phyloP scores from a whole-genome alignment of 1,284 basidiomycete species.

The Fomitiporia mediterranea region DNA sequence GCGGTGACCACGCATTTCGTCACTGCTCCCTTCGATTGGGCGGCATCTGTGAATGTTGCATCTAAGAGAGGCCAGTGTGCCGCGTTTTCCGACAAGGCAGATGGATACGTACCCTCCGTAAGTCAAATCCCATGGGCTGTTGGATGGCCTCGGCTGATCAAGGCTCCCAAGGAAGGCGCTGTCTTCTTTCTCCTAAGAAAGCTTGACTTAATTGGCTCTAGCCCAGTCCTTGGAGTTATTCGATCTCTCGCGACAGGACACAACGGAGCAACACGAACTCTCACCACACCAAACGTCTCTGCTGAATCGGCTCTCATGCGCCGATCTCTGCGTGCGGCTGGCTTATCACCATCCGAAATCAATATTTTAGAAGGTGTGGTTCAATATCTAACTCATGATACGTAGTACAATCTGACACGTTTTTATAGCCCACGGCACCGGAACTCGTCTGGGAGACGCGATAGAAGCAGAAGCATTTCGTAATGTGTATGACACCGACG shows the following conservation, averaged over 20 bases:
- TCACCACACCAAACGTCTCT: conserved; percentile 16
- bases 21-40: conserved; percentile 21
- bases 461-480: conserved; percentile 22
- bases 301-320: conserved; percentile 7
- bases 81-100: conserved; percentile 21
- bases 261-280: conserved; percentile 19
- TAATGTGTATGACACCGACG: conserved; percentile 1
- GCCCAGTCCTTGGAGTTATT: conserved; percentile 12
- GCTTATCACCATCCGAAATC: conserved; percentile 2
- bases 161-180: conserved; percentile 13
- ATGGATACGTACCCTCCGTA: conserved; percentile 22
- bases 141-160: too few relatives aligned
- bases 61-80: conserved; percentile 19
- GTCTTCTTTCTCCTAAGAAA: conserved; percentile 14
- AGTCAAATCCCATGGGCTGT: too few relatives aligned
- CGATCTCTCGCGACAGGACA: conserved; percentile 15
- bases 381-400: not conserved
- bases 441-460: conserved; percentile 20
- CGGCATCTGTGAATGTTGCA: conserved; percentile 14
- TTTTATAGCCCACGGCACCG: conserved; percentile 19
- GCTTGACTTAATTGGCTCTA: not conserved
- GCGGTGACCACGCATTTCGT: conserved; percentile 21
- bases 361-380: conserved; percentile 11
- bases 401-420: not conserved
- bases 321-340: not conserved